These are phyloP conservation scores for Taphrina flavorubra DNA, from an alignment of 1,139 yeast species.

Conservation along the genomic window DNA sequence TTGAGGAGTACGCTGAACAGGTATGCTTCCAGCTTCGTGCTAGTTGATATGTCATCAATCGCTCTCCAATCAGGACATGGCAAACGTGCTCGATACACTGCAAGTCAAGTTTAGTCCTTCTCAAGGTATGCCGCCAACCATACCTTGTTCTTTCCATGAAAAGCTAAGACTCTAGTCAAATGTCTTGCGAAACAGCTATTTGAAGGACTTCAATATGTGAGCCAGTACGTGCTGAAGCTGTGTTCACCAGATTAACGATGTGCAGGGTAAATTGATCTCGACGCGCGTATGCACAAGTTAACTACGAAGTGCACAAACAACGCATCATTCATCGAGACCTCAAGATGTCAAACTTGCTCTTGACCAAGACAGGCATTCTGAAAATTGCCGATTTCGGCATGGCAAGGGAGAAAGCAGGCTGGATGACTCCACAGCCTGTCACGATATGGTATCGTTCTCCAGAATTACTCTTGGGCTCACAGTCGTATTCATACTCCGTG, in stretches of 20 bases:
- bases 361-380: slow-evolving; percentile 60
- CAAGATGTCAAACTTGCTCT: slow-evolving; percentile 68
- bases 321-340: slow-evolving; percentile 54
- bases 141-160: too few relatives aligned
- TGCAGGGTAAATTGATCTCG: background rate
- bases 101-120: slow-evolving; percentile 41
- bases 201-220: slow-evolving; percentile 68
- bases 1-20: slow-evolving; percentile 46
- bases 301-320: slow-evolving; percentile 19
- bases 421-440: slow-evolving; percentile 49
- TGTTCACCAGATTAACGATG: background rate
- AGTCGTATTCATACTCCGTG: slow-evolving; percentile 61
- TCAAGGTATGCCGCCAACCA: slow-evolving; percentile 23
- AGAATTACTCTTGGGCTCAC: slow-evolving; percentile 61
- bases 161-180: slow-evolving; percentile 48
- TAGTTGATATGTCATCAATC: slow-evolving; percentile 15
- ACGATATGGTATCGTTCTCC: slow-evolving; percentile 56
- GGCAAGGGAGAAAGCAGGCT: slow-evolving; percentile 47
- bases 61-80: slow-evolving; percentile 42
- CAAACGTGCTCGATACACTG: slow-evolving; percentile 40
- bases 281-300: background rate
- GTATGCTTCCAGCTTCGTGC: slow-evolving; percentile 40
- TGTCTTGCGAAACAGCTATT: slow-evolving; percentile 72
- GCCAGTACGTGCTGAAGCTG: background rate
- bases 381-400: slow-evolving; percentile 68